phyloP scores from a whole-genome alignment of 2,329 filamentous ascomycete species.

The Ceratocystis eucalypticola region DNA sequence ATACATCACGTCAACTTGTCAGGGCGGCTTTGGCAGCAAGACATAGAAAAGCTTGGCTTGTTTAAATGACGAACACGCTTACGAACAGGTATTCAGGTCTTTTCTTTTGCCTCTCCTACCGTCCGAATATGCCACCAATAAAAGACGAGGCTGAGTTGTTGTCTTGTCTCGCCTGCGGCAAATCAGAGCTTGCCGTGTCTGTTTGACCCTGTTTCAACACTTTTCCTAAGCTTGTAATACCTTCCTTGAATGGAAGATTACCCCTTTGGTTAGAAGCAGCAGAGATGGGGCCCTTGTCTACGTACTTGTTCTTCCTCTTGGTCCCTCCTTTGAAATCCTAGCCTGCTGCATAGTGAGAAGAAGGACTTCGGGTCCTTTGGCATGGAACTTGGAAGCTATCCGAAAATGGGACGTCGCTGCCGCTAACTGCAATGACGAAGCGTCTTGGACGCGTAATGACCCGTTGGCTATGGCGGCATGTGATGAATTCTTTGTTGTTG shows the following conservation, averaged over 20 bases:
- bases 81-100: background rate
- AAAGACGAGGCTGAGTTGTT: background rate
- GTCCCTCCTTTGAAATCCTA: background rate
- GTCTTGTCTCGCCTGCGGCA: background rate
- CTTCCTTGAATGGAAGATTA: background rate
- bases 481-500: background rate
- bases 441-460: slow-evolving; percentile 8
- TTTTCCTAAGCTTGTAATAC: background rate
- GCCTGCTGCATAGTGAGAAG: background rate
- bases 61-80: background rate
- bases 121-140: background rate
- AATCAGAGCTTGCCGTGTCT: background rate
- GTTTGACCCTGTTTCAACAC: background rate
- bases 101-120: background rate
- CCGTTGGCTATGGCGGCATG: background rate
- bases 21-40: background rate
- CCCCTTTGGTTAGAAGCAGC: background rate
- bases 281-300: background rate
- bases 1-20: background rate
- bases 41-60: background rate
- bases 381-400: background rate
- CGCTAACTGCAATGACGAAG: slow-evolving; percentile 3
- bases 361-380: background rate
- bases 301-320: background rate
- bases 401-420: background rate